A percentile compares a stretch with the other conserved stretches of the same genome.
These are phyloP conservation scores for Penicillium glabrum DNA, from an alignment of 2,329 filamentous ascomycete species.

Conservation along the genomic window DNA sequence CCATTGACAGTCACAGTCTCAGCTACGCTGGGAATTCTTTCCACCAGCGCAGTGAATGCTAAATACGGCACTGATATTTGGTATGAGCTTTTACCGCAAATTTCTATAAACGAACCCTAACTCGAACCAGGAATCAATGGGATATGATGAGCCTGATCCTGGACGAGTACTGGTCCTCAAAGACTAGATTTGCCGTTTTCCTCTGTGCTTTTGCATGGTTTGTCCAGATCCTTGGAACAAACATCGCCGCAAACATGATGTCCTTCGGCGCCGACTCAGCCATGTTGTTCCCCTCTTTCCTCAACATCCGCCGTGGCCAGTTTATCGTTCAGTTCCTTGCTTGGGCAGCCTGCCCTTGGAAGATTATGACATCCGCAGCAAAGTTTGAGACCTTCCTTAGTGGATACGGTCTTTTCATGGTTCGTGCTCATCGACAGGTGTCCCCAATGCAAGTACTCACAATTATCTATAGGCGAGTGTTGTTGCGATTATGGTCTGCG, in stretches of 20 bases:
- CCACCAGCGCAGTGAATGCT: conserved; percentile 1
- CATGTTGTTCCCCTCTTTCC: not conserved
- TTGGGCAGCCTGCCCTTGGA: conserved; percentile 1
- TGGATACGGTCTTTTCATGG: conserved; percentile 3
- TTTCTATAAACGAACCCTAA: not conserved
- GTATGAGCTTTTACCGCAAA: not conserved
- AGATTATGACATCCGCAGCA: not conserved
- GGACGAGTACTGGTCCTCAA: conserved; percentile 2
- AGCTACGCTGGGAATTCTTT: not conserved
- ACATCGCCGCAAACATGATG: conserved; percentile 6
- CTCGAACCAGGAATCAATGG: conserved; percentile 2
- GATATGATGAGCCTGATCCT: conserved; percentile 5
- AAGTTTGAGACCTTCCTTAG: conserved; percentile 3
- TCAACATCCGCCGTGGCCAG: conserved; percentile 1
- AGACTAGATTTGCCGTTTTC: conserved; percentile 1
- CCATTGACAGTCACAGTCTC: conserved; percentile 1
- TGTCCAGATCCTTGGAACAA: conserved; percentile 2
- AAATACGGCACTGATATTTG: conserved; percentile 2
- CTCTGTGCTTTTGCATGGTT: conserved; percentile 4
- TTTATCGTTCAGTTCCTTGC: conserved; percentile 1
- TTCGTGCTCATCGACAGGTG: not conserved
- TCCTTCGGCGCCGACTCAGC: conserved; percentile 2
- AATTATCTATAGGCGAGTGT: not conserved
- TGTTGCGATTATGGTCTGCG: conserved; percentile 4
- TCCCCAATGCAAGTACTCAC: not conserved